These are phyloP conservation scores for Entoloma clypeatum DNA, from an alignment of 1,284 basidiomycete genomes.

Conservation along the genomic window DNA sequence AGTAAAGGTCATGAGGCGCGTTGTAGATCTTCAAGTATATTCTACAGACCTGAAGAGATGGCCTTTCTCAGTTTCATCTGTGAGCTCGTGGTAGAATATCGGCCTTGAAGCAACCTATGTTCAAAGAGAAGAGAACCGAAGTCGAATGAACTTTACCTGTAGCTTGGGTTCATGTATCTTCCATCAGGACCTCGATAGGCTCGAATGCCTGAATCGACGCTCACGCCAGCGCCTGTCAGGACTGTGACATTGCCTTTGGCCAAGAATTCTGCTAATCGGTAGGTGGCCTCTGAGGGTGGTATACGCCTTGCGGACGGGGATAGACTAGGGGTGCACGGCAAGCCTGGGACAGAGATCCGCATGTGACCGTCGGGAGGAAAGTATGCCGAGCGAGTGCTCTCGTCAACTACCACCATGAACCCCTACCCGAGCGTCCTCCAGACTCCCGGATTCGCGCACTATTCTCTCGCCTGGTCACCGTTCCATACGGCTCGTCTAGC, in stretches of 20 bases:
- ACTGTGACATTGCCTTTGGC: constrained; percentile 64
- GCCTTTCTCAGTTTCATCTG: constrained; percentile 66
- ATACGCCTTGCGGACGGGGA: constrained; percentile 45
- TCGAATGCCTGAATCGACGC: constrained; percentile 88
- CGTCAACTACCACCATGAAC: constrained; percentile 37
- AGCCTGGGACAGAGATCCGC: constrained; percentile 79
- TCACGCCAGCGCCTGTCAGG: constrained; percentile 88
- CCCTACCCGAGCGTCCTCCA: constrained; percentile 48
- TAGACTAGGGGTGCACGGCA: constrained; percentile 61
- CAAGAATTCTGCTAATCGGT: constrained; percentile 67
- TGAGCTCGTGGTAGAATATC: constrained; percentile 78
- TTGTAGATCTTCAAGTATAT: neutral
- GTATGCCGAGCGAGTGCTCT: constrained; percentile 16
- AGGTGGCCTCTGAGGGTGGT: constrained; percentile 52
- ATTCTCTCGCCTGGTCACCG: constrained; percentile 87
- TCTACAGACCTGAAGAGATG: constrained; percentile 55
- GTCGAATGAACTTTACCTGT: constrained; percentile 55
- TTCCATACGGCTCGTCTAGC: constrained; percentile 84
- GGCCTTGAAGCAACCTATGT: constrained; percentile 37
- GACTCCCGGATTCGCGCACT: constrained; percentile 87
- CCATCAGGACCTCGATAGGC: constrained; percentile 85
- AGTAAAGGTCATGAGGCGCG: neutral
- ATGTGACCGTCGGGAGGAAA: constrained; percentile 44
- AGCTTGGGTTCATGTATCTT: constrained; percentile 87
- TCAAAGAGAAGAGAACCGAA: neutral